phyloP scores from a whole-genome alignment of 371 early-diverging fungal species.

The Mortierella sp. region DNA sequence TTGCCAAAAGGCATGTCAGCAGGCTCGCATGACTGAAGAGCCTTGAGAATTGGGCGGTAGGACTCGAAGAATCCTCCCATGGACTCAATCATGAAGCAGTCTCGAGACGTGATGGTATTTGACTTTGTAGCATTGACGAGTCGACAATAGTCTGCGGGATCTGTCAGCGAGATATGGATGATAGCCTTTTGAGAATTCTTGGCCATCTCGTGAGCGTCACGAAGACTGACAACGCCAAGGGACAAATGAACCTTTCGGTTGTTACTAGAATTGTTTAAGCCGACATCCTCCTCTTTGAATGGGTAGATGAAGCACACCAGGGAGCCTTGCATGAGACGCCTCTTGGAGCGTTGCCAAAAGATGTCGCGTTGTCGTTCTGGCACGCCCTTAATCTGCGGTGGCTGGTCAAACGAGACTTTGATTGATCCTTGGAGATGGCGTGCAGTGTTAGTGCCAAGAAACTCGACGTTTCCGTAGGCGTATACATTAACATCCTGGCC shows the following conservation, averaged over 20 bases:
- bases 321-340: slow-evolving; percentile 54
- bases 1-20: slow-evolving; percentile 22
- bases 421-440: slow-evolving; percentile 28
- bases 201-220: slow-evolving; percentile 40
- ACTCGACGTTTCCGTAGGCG: slow-evolving; percentile 44
- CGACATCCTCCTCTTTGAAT: slow-evolving; percentile 23
- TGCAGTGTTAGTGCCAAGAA: slow-evolving; percentile 21
- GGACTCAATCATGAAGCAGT: slow-evolving; percentile 37
- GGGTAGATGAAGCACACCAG: slow-evolving; percentile 47
- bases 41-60: slow-evolving; percentile 47
- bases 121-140: too few relatives aligned
- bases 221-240: slow-evolving; percentile 28
- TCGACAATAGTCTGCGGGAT: slow-evolving; percentile 28
- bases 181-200: slow-evolving; percentile 14
- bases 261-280: too few relatives aligned
- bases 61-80: slow-evolving; percentile 48
- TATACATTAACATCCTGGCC: slow-evolving; percentile 24
- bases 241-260: slow-evolving; percentile 23
- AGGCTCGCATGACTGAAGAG: slow-evolving; percentile 34
- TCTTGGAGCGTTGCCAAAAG: slow-evolving; percentile 53
- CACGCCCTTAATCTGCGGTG: slow-evolving; percentile 8
- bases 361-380: slow-evolving; percentile 1
- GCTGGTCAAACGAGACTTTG: slow-evolving; percentile 36
- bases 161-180: slow-evolving; percentile 47
- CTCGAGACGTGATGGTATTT: too few relatives aligned